phyloP scores from a whole-genome alignment of 1,284 basidiomycete genomes.

The Coniferiporia sulphurascens region DNA sequence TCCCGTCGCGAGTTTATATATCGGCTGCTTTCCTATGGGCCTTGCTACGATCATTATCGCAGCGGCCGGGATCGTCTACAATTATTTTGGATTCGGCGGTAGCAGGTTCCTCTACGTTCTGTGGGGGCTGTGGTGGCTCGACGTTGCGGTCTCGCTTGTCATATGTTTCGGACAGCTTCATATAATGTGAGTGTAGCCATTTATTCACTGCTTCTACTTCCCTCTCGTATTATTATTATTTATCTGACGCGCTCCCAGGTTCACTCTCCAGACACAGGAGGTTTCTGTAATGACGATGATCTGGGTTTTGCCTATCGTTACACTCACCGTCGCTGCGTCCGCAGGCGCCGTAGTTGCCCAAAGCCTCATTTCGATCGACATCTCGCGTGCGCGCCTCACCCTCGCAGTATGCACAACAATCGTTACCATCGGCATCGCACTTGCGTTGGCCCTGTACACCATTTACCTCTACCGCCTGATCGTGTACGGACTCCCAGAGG shows the following conservation, averaged over 20 bases:
- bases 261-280: conserved; percentile 56
- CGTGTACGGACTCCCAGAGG: conserved; percentile 22
- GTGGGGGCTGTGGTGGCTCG: conserved; percentile 77
- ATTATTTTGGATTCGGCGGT: conserved; percentile 46
- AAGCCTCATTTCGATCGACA: conserved; percentile 43
- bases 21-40: conserved; percentile 70
- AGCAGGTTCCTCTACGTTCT: conserved; percentile 50
- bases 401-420: conserved; percentile 40
- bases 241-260: conserved; percentile 35
- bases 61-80: conserved; percentile 39
- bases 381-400: conserved; percentile 42
- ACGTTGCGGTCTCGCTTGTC: conserved; percentile 51
- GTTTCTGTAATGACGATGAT: conserved; percentile 49
- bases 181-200: conserved; percentile 44
- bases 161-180: conserved; percentile 64
- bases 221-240: neutral
- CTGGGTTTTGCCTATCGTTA: conserved; percentile 72
- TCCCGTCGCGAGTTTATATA: conserved; percentile 61
- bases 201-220: neutral
- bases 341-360: conserved; percentile 57
- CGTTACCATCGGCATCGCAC: conserved; percentile 36
- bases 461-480: conserved; percentile 21
- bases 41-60: conserved; percentile 58
- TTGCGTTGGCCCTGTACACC: conserved; percentile 28
- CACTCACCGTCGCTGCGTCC: conserved; percentile 63